phyloP scores from a whole-genome alignment of 2,329 filamentous ascomycete genomes.

The Lasiodiplodia sp. region DNA sequence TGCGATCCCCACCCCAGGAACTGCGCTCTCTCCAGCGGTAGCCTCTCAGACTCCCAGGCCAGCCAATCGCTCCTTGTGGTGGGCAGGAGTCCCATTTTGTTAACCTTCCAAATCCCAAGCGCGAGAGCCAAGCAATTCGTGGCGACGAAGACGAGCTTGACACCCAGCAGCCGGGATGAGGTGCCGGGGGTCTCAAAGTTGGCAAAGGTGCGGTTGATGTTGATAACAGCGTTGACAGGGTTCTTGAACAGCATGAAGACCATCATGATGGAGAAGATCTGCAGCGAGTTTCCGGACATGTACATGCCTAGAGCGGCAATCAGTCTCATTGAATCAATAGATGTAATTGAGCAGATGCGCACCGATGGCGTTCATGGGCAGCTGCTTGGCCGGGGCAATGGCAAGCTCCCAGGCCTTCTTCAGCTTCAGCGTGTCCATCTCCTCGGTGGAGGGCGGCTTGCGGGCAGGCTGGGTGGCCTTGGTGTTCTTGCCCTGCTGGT shows the following conservation, averaged over 20 bases:
- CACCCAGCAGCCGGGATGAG: conserved; percentile 73
- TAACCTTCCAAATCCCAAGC: conserved; percentile 94
- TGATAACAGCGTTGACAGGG: conserved; percentile 82
- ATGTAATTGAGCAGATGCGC: conserved; percentile 27
- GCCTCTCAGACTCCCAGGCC: conserved; percentile 78
- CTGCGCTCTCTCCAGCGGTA: conserved; percentile 27
- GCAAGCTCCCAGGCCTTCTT: conserved; percentile 99
- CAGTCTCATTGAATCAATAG: not conserved
- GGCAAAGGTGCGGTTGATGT: conserved; percentile 86
- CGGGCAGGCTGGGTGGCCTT: conserved; percentile 55
- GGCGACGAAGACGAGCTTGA: conserved; percentile 85
- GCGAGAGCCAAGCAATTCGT: conserved; percentile 86
- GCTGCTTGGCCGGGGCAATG: conserved; percentile 87
- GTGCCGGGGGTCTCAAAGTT: conserved; percentile 87
- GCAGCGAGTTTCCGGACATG: conserved; percentile 97
- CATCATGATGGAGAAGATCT: conserved; percentile 99
- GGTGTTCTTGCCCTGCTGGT: conserved; percentile 37
- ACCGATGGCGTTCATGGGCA: conserved; percentile 98
- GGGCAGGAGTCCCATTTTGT: conserved; percentile 94
- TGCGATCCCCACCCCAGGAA: conserved; percentile 22
- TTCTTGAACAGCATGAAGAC: conserved; percentile 99
- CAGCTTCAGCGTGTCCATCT: conserved; percentile 94
- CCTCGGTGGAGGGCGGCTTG: conserved; percentile 75
- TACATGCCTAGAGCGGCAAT: conserved; percentile 72
- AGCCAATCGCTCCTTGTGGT: conserved; percentile 98